Evolutionary conservation across 2,329 filamentous ascomycete genomes (phyloP), one percentile per base, ranked within the genome.

Genomic region (Diaporthe destruens): DNA sequence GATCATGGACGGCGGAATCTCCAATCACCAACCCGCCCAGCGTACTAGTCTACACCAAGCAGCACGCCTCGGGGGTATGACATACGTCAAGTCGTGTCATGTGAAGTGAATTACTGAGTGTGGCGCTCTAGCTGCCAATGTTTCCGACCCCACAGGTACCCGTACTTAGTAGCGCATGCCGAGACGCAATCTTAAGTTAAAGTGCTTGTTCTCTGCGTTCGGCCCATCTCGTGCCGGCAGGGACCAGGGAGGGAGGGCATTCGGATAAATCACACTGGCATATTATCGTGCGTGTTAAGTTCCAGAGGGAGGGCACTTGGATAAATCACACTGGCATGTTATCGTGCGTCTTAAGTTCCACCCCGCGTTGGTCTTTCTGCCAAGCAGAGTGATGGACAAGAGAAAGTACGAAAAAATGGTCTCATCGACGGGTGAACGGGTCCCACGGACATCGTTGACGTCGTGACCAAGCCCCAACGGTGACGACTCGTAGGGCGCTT

Each of bases 391-490:
- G 44, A 14, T 14, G 29, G 32, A 66, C 12, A 16, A 14, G n/a
- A 16, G 2, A 47, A 63, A 20, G 2, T 39, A 32, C 39, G 39
- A 25, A 47, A 63, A 25, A 47, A 63, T 29, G 23, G 23, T n/a
- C 14, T 32, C 14, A 7, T 32, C 14, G 3, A n/a, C 57, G 61
- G 61, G 32, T 32, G 47, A 66, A 14, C 61, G 32, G 61, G 47
- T 18, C 61, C 34, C 61, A 51, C 61, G 16, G 61, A 39, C 32
- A 39, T 66, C 47, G n/a, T 39, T 65, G 61, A 65, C 61, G 61
- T 51, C 34, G 61, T 65, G 61, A 51, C 18, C 44, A 51, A 11
- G 25, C 5, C 59, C 44, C 7, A n/a, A 14, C 61, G 44, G 11
- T 14, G 47, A 36, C 39, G 61, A 66, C 32, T 47, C 32, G 32